Evolutionary conservation across 306 rosid genomes (phyloP), one percentile per base, ranked within the genome.

Genomic region (Canavalia gladiata): DNA sequence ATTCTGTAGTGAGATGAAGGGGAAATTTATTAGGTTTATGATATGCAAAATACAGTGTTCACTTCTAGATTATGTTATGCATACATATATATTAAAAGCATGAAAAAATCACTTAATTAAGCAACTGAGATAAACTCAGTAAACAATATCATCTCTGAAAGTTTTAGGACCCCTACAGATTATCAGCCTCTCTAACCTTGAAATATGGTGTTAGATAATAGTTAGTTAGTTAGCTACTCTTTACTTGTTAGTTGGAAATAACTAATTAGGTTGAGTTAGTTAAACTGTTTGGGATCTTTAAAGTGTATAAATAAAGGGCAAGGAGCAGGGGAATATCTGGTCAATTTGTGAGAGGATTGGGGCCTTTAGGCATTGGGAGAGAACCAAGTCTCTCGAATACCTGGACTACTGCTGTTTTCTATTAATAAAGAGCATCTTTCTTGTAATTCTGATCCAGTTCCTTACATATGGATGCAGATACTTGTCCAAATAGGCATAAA

Each of bases 1-100:
- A 68, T 33, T 55, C 30, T 81, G 6, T 47, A 7, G 49, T 4
- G 54, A 82, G 54, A 82, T 28, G 68, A 60, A 60, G 69, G 42
- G 58, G 49, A 60, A 46, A 57, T 45, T 42, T 64, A 45, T 73
- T 72, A 37, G 46, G 55, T 72, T 49, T 63, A 64, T 12, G 25
- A 55, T 37, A 41, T 54, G 29, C n/a, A 18, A 42, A 55, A 43
- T 41, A 81, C 3, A 46, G 62, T 33, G 59, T 67, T 66, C 8
- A 31, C 39, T 41, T 6, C 82, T 41, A 72, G 9, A 51, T 62
- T 39, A 62, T 35, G 29, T 1, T 79, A 35, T 34, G 42, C 34
- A 3, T 50, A 37, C 31, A 2, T 5, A 41, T 47, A 25, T 64
- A 33, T 51, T 8, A 35, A 50, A 82, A 67, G 76, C 34, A 56